phyloP scores from a whole-genome alignment of 129 eudicot genomes.

The Heracleum sosnowskyi region DNA sequence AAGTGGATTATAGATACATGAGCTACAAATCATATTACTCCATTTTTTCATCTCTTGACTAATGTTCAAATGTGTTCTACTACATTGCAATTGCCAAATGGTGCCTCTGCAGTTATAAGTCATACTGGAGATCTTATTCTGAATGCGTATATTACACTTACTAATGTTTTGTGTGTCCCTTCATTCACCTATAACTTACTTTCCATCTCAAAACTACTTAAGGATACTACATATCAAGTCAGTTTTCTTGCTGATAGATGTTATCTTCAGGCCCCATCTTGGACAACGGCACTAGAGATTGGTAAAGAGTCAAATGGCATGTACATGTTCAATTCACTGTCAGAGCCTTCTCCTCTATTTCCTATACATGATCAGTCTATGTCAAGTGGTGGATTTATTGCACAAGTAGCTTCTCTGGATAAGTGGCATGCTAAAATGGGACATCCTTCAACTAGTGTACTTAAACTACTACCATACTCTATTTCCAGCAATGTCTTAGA shows the following conservation, averaged over 20 bases:
- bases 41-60: too few species aligned
- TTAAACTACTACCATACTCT: too few species aligned
- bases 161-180: neutral
- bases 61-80: neutral
- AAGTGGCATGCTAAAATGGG: neutral
- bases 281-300: neutral
- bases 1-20: neutral
- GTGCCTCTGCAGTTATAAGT: fast-evolving
- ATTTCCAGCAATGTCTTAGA: too few species aligned
- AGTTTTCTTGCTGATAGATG: too few species aligned
- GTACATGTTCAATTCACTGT: too few species aligned
- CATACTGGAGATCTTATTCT: fast-evolving
- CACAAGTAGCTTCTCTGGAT: too few species aligned
- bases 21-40: neutral
- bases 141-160: neutral
- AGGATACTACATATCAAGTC: too few species aligned
- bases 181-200: neutral
- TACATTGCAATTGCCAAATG: neutral
- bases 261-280: neutral
- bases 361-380: too few species aligned
- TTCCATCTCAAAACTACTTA: neutral
- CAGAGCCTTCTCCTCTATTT: too few species aligned
- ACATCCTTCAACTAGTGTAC: neutral
- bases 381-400: too few species aligned
- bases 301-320: neutral